phyloP scores from a whole-genome alignment of 1,139 yeast species.

The Suhomyces bokatorum region DNA sequence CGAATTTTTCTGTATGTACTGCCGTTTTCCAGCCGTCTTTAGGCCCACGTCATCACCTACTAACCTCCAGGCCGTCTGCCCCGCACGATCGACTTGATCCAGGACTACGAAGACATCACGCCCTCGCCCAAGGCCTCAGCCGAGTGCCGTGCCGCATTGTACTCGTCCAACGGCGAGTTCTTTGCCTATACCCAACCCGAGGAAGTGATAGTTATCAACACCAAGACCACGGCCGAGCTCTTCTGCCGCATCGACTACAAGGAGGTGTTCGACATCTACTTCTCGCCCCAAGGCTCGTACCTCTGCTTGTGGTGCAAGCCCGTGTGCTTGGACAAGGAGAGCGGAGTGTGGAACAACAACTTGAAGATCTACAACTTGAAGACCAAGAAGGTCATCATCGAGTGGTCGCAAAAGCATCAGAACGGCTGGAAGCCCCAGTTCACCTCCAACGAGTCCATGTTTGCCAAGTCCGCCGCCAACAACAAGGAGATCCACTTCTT shows the following conservation, averaged over 20 bases:
- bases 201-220: conserved; percentile 57
- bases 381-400: conserved; percentile 51
- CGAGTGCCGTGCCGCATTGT: conserved; percentile 49
- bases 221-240: conserved; percentile 39
- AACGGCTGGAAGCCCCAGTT: conserved; percentile 91
- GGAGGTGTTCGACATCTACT: conserved; percentile 78
- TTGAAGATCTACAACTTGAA: conserved; percentile 69
- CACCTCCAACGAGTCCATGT: conserved; percentile 71
- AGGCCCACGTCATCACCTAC: conserved; percentile 5
- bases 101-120: conserved; percentile 21
- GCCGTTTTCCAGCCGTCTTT: not conserved
- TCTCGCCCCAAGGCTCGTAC: conserved; percentile 86
- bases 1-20: conserved; percentile 21
- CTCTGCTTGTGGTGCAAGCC: conserved; percentile 94
- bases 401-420: conserved; percentile 81
- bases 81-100: conserved; percentile 19
- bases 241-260: conserved; percentile 48
- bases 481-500: conserved; percentile 73
- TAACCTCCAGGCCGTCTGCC: conserved; percentile 22
- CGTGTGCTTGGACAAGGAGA: conserved; percentile 51
- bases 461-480: conserved; percentile 60
- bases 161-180: conserved; percentile 55
- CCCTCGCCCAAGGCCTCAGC: conserved; percentile 23
- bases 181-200: conserved; percentile 60
- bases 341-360: conserved; percentile 74